phyloP scores from a whole-genome alignment of 768 basidiomycete genomes.

The Collybiopsis luxurians region DNA sequence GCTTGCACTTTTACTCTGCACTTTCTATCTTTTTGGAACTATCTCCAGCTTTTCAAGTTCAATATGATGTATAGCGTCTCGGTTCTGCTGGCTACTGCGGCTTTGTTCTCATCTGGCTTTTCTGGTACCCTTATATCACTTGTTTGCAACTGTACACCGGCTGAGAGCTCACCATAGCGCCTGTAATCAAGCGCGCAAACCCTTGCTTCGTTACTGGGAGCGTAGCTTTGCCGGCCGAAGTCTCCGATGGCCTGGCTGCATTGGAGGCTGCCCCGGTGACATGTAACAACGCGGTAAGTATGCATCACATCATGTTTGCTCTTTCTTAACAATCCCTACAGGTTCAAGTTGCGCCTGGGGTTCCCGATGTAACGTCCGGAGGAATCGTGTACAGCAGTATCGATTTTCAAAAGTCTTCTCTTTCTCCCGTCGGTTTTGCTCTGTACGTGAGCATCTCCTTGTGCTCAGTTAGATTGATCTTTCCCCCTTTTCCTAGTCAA shows the following conservation, averaged over 20 bases:
- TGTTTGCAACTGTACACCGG: too few relatives aligned
- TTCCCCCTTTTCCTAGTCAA: constrained; percentile 6
- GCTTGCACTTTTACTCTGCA: not conserved
- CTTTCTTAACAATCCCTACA: not conserved
- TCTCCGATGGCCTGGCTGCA: constrained; percentile 17
- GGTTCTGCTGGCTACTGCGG: not conserved
- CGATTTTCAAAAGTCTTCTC: constrained; percentile 25
- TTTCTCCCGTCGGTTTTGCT: constrained; percentile 25
- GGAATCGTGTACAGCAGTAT: constrained; percentile 22
- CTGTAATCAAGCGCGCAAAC: constrained; percentile 19
- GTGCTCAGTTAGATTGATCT: not conserved
- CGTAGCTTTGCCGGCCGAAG: constrained; percentile 24
- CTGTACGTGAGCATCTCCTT: constrained; percentile 11
- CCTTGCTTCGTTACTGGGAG: constrained; percentile 26
- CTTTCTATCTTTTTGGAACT: not conserved
- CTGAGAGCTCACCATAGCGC: constrained; percentile 8
- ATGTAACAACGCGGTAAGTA: constrained; percentile 16
- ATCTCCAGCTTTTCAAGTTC: not conserved
- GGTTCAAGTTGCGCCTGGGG: constrained; percentile 22
- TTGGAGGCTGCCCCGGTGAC: constrained; percentile 17
- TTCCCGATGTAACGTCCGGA: constrained; percentile 23
- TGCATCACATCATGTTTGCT: not conserved
- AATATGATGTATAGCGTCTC: not conserved
- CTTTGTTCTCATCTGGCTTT: not conserved
- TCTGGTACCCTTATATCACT: not conserved